Base-by-base conservation (phyloP, 2,329 filamentous ascomycete genomes). In the Dothideomycetes sp. region DNA sequence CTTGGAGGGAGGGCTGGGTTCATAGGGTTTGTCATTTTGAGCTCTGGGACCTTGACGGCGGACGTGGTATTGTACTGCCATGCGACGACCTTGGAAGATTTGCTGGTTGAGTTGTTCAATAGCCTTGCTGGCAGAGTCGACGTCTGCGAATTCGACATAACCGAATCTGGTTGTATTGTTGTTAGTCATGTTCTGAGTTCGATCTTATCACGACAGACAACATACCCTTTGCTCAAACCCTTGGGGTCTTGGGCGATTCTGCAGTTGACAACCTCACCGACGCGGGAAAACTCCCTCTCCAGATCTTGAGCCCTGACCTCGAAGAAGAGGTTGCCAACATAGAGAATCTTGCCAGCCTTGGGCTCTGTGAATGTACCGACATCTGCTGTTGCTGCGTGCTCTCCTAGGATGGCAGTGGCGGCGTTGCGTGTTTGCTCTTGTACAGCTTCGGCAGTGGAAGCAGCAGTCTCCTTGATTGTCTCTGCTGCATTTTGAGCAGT, bases 271-370 rank as follows among this genome's bases (percentile, higher is more conserved):
- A 84, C 61, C 9, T 63, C 58, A 36, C 79, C 71, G 61, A 76
- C 79, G 35, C 70, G 66, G 45, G 62, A 56, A 54, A 84, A 79
- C 34, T 77, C 70, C 37, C 69, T 65, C 49, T 68, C 64, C 34
- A 86, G 51, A 47, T 81, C 72, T 19, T 73, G 68, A 4, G 73
- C 68, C 4, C 70, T 77, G 41, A 81, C 70, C 53, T 84, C 79
- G 55, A 77, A 85, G 56, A 76, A 77, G 34, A 85, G 61, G 58
- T 85, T 85, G 44, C 77, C 79, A 46, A 84, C 54, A 51, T 80
- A 85, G 42, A 84, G 50, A 5, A 65, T 71, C 45, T 61, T 59
- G 36, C 64, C 14, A 62, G 62, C n/a, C 48, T 39, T 22, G 46
- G 38, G 29, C 42, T 43, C 29, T 41, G 43, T 11, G 38, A 32